These are phyloP conservation scores for Glarea lozoyensis DNA, from an alignment of 495 filamentous ascomycete species.

Conservation along the genomic window DNA sequence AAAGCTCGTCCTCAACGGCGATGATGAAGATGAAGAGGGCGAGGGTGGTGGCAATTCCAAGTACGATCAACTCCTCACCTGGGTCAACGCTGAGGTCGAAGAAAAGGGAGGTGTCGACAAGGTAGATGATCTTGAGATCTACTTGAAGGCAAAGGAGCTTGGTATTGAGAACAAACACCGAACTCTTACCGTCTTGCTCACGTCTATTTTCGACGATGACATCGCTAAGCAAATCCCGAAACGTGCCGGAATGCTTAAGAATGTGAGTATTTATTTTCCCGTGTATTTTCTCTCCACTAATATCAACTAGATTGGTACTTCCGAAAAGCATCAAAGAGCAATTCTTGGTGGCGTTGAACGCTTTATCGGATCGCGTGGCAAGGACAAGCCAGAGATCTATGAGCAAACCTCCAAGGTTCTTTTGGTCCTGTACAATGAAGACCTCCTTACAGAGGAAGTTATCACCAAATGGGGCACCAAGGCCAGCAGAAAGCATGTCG, in stretches of 20 bases:
- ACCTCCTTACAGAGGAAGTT: slow-evolving; percentile 77
- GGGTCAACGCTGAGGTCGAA: slow-evolving; percentile 70
- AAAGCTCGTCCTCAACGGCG: slow-evolving; percentile 75
- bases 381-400: slow-evolving; percentile 70
- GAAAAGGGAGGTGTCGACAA: slow-evolving; percentile 63
- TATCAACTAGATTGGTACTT: slow-evolving; percentile 58
- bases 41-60: slow-evolving; percentile 66
- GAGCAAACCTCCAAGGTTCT: slow-evolving; percentile 76
- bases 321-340: slow-evolving; percentile 90
- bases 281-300: slow-evolving; percentile 24
- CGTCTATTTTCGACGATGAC: slow-evolving; percentile 87
- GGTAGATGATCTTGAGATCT: slow-evolving; percentile 81
- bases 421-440: slow-evolving; percentile 77
- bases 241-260: slow-evolving; percentile 80
- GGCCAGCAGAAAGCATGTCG: slow-evolving; percentile 97
- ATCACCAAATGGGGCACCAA: slow-evolving; percentile 86
- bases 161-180: slow-evolving; percentile 93
- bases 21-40: slow-evolving; percentile 74
- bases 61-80: slow-evolving; percentile 90
- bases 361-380: slow-evolving; percentile 59
- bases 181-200: slow-evolving; percentile 83
- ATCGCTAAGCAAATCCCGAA: slow-evolving; percentile 72
- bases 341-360: slow-evolving; percentile 96
- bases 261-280: slow-evolving; percentile 38
- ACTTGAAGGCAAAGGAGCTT: slow-evolving; percentile 90